Conservation (phyloP, 352 stramenopile genomes). For the Phytophthora pini region DNA sequence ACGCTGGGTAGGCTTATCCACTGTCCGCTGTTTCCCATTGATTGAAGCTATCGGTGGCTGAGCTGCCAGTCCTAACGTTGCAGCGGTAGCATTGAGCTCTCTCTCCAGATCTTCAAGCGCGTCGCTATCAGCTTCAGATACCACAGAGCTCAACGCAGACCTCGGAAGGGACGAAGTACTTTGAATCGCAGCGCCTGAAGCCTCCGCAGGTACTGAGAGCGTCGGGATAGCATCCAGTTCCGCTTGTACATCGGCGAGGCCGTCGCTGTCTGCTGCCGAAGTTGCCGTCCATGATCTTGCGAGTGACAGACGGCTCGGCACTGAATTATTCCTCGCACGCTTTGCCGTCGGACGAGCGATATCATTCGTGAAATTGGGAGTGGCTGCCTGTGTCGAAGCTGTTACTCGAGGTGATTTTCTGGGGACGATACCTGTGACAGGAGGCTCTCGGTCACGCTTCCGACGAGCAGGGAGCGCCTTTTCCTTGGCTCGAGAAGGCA, state of each 20-base stretch:
- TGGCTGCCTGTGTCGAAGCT: slow-evolving; percentile 2
- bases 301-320: slow-evolving; percentile 19
- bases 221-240: slow-evolving; percentile 33
- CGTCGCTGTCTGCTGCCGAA: slow-evolving; percentile 38
- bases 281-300: slow-evolving; percentile 25
- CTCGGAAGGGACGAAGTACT: slow-evolving; percentile 4
- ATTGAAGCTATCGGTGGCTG: slow-evolving; percentile 1
- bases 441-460: slow-evolving; percentile 10
- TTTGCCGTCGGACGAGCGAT: slow-evolving; percentile 5
- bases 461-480: slow-evolving; percentile 2
- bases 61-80: slow-evolving; percentile 1
- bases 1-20: slow-evolving; percentile 12
- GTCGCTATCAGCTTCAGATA: slow-evolving; percentile 39
- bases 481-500: slow-evolving; percentile 11
- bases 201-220: slow-evolving; percentile 1
- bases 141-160: slow-evolving; percentile 27
- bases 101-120: slow-evolving; percentile 41
- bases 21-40: slow-evolving; percentile 5
- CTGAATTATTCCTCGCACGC: slow-evolving; percentile 12
- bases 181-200: not conserved
- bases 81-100: slow-evolving; percentile 27
- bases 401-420: slow-evolving; percentile 9
- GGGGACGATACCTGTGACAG: slow-evolving; percentile 5
- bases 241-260: slow-evolving; percentile 38
- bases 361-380: not conserved